phyloP scores from a whole-genome alignment of 2,329 filamentous ascomycete genomes.

The Coniochaeta pulveracea region DNA sequence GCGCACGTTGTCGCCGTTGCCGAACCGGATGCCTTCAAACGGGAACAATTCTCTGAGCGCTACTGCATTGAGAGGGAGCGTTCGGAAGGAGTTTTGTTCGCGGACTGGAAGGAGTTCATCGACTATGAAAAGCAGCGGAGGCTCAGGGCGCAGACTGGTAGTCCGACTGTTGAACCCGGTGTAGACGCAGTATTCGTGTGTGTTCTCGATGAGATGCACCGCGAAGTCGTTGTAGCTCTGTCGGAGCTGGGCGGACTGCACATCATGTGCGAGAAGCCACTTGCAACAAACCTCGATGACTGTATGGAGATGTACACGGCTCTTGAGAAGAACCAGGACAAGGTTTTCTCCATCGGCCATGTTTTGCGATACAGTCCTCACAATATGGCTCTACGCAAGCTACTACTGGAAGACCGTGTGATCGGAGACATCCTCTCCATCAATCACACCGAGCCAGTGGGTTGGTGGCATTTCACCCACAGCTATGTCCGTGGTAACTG shows the following conservation, averaged over 20 bases:
- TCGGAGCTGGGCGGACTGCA: slow-evolving; percentile 59
- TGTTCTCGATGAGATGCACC: slow-evolving; percentile 82
- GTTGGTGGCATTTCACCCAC: slow-evolving; percentile 92
- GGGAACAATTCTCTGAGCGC: slow-evolving; percentile 55
- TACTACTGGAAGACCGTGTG: slow-evolving; percentile 62
- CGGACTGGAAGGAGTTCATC: slow-evolving; percentile 66
- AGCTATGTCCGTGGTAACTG: slow-evolving; percentile 91
- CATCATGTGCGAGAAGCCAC: slow-evolving; percentile 90
- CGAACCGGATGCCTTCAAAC: slow-evolving; percentile 71
- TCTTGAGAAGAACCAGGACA: slow-evolving; percentile 26
- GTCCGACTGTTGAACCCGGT: slow-evolving; percentile 33
- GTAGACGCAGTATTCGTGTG: slow-evolving; percentile 53
- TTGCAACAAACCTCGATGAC: slow-evolving; percentile 68
- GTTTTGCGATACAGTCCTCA: slow-evolving; percentile 89
- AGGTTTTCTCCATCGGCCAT: slow-evolving; percentile 83
- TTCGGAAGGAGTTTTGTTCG: slow-evolving; percentile 57
- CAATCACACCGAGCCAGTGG: slow-evolving; percentile 88
- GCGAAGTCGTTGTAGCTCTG: slow-evolving; percentile 65
- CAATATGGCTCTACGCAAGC: slow-evolving; percentile 70
- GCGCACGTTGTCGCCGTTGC: slow-evolving; percentile 67
- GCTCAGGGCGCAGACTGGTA: slow-evolving; percentile 34
- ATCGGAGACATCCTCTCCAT: slow-evolving; percentile 80
- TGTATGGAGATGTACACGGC: slow-evolving; percentile 65
- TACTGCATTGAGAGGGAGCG: slow-evolving; percentile 48
- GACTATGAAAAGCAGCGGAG: slow-evolving; percentile 57